phyloP scores from a whole-genome alignment of 306 rosid species.

The Cicer bijugum region DNA sequence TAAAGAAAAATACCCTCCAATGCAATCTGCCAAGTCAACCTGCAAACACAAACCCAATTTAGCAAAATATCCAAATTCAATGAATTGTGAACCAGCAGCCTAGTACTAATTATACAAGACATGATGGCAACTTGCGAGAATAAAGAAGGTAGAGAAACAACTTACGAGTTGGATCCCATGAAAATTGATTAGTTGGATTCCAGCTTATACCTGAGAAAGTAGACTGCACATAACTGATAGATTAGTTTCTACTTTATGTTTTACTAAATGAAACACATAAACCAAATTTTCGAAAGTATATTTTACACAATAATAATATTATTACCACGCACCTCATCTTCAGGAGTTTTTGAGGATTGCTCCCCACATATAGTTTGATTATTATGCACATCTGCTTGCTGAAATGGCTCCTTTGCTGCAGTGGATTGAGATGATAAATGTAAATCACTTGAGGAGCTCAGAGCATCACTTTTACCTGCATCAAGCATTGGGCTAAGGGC shows the following conservation, averaged over 20 bases:
- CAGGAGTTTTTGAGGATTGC: constrained; percentile 53
- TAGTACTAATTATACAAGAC: not conserved
- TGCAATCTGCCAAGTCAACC: constrained; percentile 69
- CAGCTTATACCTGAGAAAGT: constrained; percentile 58
- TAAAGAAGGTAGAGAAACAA: constrained; percentile 26
- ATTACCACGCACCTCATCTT: constrained; percentile 54
- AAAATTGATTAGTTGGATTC: constrained; percentile 57
- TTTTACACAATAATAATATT: constrained; percentile 40
- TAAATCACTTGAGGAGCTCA: constrained; percentile 73
- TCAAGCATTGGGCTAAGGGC: constrained; percentile 71
- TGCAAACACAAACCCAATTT: constrained; percentile 46
- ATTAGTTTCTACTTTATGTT: constrained; percentile 26
- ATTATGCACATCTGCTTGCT: constrained; percentile 49
- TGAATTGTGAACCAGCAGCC: constrained; percentile 19
- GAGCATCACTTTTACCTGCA: constrained; percentile 75
- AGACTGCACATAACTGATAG: constrained; percentile 51
- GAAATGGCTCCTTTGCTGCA: constrained; percentile 55
- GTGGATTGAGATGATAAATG: constrained; percentile 54
- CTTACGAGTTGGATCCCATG: constrained; percentile 64
- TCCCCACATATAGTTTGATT: constrained; percentile 50
- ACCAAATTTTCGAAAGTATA: not conserved
- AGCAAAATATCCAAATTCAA: constrained; percentile 33
- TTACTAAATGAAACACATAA: constrained; percentile 5
- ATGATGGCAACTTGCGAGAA: constrained; percentile 1
- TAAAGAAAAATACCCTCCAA: constrained; percentile 70